phyloP scores from a whole-genome alignment of 2,329 filamentous ascomycete genomes.

The Chrysosphaeria jannelii region DNA sequence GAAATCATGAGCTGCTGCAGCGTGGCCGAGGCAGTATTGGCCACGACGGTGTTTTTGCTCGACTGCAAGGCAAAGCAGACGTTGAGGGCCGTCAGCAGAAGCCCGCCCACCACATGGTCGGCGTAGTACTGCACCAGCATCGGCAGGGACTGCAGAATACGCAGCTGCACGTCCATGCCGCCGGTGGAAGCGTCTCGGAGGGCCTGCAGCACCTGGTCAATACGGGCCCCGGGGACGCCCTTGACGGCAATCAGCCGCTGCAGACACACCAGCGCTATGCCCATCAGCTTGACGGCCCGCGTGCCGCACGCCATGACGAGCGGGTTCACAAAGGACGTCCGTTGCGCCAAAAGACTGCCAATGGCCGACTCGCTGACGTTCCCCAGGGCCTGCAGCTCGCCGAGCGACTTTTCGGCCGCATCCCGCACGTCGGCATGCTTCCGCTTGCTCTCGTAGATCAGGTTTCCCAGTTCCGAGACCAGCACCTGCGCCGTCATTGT shows the following conservation, averaged over 20 bases:
- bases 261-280: conserved; percentile 63
- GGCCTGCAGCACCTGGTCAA: conserved; percentile 68
- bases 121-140: conserved; percentile 78
- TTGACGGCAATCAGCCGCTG: conserved; percentile 64
- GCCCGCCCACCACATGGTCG: conserved; percentile 45
- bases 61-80: conserved; percentile 77
- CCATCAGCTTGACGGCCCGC: conserved; percentile 69
- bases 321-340: conserved; percentile 62
- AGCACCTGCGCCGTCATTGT: conserved; percentile 90
- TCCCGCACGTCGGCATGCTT: conserved; percentile 75
- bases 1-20: conserved; percentile 78
- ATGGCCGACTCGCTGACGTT: conserved; percentile 48
- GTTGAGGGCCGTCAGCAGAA: conserved; percentile 57
- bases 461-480: conserved; percentile 59
- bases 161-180: conserved; percentile 69
- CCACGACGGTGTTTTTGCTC: conserved; percentile 78
- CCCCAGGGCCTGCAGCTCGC: conserved; percentile 54
- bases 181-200: conserved; percentile 61
- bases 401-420: conserved; percentile 81
- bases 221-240: conserved; percentile 45
- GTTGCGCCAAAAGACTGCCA: conserved; percentile 58
- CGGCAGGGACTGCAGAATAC: conserved; percentile 76
- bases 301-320: conserved; percentile 83
- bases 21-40: conserved; percentile 88
- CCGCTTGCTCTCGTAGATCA: conserved; percentile 85